phyloP scores from a whole-genome alignment of 2,329 filamentous ascomycete species.

The Colletotrichum sp. region DNA sequence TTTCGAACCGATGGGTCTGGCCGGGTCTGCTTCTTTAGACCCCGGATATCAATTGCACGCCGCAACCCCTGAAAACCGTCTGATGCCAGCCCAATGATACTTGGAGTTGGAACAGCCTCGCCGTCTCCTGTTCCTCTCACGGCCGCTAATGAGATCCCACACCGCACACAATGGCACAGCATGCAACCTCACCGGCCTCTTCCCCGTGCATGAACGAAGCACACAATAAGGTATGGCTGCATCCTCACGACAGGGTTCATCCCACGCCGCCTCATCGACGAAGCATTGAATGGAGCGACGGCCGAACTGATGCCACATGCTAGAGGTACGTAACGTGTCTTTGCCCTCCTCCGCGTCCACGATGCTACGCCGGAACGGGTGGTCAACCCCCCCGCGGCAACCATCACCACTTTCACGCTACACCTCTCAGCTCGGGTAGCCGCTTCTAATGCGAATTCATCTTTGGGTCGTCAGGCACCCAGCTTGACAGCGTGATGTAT shows the following conservation, averaged over 20 bases:
- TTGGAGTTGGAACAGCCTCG: conserved; percentile 1
- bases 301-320: neutral
- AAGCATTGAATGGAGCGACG: neutral
- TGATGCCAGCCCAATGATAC: conserved; percentile 5
- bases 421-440: neutral
- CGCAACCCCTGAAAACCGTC: neutral
- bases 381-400: conserved; percentile 6
- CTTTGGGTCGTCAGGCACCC: neutral
- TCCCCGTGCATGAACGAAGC: conserved; percentile 19
- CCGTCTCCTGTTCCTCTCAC: neutral
- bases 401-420: neutral
- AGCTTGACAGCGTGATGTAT: neutral
- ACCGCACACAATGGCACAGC: conserved; percentile 3
- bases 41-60: conserved; percentile 6
- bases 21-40: conserved; percentile 1
- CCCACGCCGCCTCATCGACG: conserved; percentile 6
- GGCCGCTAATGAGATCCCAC: conserved; percentile 8
- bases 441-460: conserved; percentile 14
- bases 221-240: conserved; percentile 21
- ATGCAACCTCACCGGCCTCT: conserved; percentile 11
- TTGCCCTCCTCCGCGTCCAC: neutral
- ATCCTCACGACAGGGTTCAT: conserved; percentile 9
- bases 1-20: neutral
- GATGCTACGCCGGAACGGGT: conserved; percentile 16
- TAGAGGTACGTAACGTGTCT: neutral